Percentiles rank a stretch among this genome's conserved stretches.
phyloP scores from a whole-genome alignment of 1,139 yeast species.

The Nakaseomyces uthaithaninus region DNA sequence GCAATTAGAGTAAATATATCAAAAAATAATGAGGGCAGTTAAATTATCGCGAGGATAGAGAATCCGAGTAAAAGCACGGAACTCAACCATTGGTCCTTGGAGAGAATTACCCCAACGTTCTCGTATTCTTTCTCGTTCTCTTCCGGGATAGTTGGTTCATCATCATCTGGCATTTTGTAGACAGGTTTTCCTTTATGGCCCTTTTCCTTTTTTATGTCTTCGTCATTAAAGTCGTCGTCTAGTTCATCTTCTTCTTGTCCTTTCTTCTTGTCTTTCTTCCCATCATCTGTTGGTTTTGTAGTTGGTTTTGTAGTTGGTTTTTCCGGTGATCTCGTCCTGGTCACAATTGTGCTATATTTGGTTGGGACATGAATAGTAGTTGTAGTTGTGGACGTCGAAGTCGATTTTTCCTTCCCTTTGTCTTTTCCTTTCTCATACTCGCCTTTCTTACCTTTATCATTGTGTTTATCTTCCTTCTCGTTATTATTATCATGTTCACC shows the following conservation, averaged over 20 bases:
- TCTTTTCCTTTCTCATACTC: conserved; percentile 21
- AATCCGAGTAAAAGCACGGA: no score
- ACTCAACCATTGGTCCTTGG: not conserved
- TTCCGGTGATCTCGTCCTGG: no score
- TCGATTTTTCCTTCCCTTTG: conserved; percentile 5
- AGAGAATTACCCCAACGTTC: not conserved
- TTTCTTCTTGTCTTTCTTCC: conserved; percentile 6
- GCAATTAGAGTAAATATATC: no score
- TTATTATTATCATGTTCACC: conserved; percentile 7
- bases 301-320: no score
- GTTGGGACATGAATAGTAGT: no score
- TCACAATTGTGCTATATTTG: no score
- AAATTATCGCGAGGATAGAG: no score
- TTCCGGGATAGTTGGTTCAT: conserved; percentile 1
- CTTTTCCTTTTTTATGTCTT: conserved; percentile 1
- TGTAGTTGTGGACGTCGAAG: no score
- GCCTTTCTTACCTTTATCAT: conserved; percentile 5
- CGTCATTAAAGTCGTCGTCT: conserved; percentile 2
- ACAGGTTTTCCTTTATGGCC: conserved; percentile 3
- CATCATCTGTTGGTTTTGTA: no score
- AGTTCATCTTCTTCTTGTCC: conserved; percentile 3
- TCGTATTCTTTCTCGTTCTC: conserved; percentile 1
- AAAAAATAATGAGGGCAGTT: no score
- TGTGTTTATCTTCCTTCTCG: conserved; percentile 12
- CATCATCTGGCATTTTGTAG: not conserved